Conservation (phyloP, 495 filamentous ascomycete species). For the Poronia punctata region DNA sequence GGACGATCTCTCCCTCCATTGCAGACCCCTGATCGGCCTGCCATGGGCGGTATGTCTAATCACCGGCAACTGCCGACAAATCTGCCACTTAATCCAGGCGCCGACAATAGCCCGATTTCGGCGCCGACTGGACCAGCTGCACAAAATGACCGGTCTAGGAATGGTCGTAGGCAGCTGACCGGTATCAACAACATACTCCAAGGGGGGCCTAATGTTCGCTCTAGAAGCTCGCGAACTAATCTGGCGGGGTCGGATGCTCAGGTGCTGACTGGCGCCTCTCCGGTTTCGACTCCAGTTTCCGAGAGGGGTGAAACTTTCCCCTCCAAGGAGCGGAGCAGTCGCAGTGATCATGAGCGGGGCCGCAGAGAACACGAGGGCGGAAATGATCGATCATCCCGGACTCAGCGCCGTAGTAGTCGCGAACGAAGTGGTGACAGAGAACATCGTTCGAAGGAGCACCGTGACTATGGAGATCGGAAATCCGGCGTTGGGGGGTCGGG, state of each 20-base stretch:
- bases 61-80: constrained; percentile 27
- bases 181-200: constrained; percentile 48
- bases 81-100: constrained; percentile 15
- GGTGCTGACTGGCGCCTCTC: constrained; percentile 40
- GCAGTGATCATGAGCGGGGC: constrained; percentile 38
- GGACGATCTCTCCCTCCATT: constrained; percentile 23
- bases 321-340: constrained; percentile 21
- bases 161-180: constrained; percentile 39
- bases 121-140: constrained; percentile 43
- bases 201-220: constrained; percentile 28
- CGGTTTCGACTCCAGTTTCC: constrained; percentile 36
- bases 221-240: constrained; percentile 31
- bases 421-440: constrained; percentile 34
- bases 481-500: too few relatives aligned
- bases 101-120: constrained; percentile 27
- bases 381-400: constrained; percentile 30
- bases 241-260: constrained; percentile 41
- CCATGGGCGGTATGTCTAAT: constrained; percentile 7
- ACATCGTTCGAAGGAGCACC: constrained; percentile 32
- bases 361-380: constrained; percentile 32
- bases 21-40: constrained; percentile 21
- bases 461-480: constrained; percentile 30
- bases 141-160: constrained; percentile 36
- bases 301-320: constrained; percentile 36
- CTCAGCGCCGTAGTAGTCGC: constrained; percentile 37